Percentiles rank a stretch among this genome's conserved stretches.
phyloP scores from a whole-genome alignment of 1,284 basidiomycete species.

The Tilletia walkeri region DNA sequence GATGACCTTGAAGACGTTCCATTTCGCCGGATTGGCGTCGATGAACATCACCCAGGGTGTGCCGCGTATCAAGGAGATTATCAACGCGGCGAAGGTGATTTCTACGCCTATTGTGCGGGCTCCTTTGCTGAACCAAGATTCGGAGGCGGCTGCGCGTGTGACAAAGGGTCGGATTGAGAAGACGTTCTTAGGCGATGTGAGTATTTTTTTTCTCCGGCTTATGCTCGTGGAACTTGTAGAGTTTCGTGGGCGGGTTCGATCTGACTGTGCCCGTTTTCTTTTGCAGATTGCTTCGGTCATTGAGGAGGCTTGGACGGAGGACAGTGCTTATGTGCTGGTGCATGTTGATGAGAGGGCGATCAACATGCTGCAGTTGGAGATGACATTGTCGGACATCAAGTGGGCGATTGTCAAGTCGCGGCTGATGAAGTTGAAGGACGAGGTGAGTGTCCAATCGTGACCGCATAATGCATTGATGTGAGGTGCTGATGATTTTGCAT shows the following conservation, averaged over 20 bases:
- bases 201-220: not conserved
- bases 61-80: constrained; percentile 99
- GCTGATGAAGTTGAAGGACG: constrained; percentile 89
- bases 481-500: not conserved
- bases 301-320: constrained; percentile 92
- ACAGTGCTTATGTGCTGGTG: constrained; percentile 88
- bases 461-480: not conserved
- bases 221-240: not conserved
- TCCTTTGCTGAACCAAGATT: constrained; percentile 71
- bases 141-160: constrained; percentile 84
- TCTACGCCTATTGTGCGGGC: constrained; percentile 98
- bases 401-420: constrained; percentile 82
- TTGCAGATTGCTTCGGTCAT: constrained; percentile 75
- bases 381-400: constrained; percentile 89
- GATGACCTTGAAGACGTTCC: constrained; percentile 99
- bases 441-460: constrained; percentile 45
- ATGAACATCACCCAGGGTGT: constrained; percentile 99
- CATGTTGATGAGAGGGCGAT: constrained; percentile 89
- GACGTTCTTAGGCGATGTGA: constrained; percentile 79
- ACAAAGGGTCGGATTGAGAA: constrained; percentile 96
- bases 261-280: not conserved
- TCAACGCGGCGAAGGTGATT: constrained; percentile 95
- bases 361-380: constrained; percentile 86
- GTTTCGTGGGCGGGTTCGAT: constrained; percentile 57
- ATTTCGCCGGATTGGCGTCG: constrained; percentile 98